Conservation (phyloP, 2,329 filamentous ascomycete species). For the Trichoderma harzianum region DNA sequence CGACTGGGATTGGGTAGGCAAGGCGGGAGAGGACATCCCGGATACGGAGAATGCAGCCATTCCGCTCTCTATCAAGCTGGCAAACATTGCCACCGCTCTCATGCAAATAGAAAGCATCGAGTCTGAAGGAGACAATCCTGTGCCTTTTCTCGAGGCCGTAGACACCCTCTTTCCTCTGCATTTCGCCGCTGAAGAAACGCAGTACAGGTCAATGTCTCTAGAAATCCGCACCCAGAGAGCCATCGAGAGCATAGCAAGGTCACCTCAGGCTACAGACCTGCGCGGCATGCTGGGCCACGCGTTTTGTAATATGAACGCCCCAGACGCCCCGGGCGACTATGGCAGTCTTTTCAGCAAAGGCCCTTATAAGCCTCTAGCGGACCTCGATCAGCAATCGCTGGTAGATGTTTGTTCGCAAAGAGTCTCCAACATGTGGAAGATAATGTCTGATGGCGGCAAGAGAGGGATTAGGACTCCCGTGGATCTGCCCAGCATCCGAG, state of each 20-base stretch:
- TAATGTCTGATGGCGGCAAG: background rate
- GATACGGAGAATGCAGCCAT: background rate
- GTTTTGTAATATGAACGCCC: conserved; percentile 29
- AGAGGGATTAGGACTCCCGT: background rate
- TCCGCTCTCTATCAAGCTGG: conserved; percentile 26
- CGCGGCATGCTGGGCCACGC: conserved; percentile 27
- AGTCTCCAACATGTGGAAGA: conserved; percentile 21
- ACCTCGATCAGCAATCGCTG: conserved; percentile 14
- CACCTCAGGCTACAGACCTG: conserved; percentile 16
- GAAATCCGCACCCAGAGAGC: conserved; percentile 37
- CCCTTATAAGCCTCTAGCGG: conserved; percentile 28
- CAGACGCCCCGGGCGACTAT: background rate
- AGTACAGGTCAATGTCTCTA: conserved; percentile 28
- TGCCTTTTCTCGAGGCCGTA: conserved; percentile 32
- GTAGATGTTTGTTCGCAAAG: conserved; percentile 26
- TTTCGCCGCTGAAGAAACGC: conserved; percentile 25
- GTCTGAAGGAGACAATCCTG: conserved; percentile 16
- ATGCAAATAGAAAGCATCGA: conserved; percentile 27
- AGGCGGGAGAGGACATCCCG: background rate
- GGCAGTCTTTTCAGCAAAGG: conserved; percentile 22
- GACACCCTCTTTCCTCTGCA: conserved; percentile 31
- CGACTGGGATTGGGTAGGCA: conserved; percentile 24
- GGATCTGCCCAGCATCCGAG: background rate
- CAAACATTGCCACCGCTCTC: conserved; percentile 37
- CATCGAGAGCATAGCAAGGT: conserved; percentile 28